Evolutionary conservation across 176 grass and related monocot species (phyloP).

Genomic region (Ampelocalamus luodianensis): DNA sequence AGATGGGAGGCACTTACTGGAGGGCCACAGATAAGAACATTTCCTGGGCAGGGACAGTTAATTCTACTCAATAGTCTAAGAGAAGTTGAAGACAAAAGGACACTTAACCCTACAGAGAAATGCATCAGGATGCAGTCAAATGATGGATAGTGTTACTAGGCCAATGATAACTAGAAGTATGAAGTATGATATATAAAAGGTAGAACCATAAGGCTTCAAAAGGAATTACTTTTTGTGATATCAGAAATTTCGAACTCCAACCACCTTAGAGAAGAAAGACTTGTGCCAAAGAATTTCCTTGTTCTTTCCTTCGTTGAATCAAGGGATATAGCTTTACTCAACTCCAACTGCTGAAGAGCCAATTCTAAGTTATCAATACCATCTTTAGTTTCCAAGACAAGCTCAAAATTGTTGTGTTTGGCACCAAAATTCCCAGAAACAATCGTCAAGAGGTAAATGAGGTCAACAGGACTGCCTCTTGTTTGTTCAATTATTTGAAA

Average conservation of each 20-base stretch:
- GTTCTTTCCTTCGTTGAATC: constrained; percentile 43
- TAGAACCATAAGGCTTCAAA: constrained; percentile 43
- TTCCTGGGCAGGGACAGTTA: constrained; percentile 63
- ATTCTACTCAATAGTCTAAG: constrained; percentile 55
- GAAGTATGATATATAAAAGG: constrained; percentile 18
- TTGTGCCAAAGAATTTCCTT: constrained; percentile 37
- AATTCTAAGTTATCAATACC: constrained; percentile 58
- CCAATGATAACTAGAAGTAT: background rate
- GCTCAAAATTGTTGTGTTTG: constrained; percentile 55
- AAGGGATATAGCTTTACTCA: constrained; percentile 71
- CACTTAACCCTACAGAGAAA: constrained; percentile 51
- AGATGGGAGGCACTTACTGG: constrained; percentile 55
- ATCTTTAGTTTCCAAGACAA: constrained; percentile 42
- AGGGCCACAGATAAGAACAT: constrained; percentile 84
- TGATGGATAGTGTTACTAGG: constrained; percentile 4
- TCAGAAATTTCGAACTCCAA: constrained; percentile 78
- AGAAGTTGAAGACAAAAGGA: constrained; percentile 58
- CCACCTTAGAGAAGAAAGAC: constrained; percentile 71
- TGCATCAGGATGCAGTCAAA: constrained; percentile 24
- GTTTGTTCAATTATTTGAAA: constrained; percentile 67
- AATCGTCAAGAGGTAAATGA: constrained; percentile 68
- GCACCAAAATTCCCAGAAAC: constrained; percentile 53
- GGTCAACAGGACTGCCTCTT: constrained; percentile 50
- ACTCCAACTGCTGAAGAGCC: constrained; percentile 59
- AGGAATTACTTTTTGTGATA: constrained; percentile 62